These are phyloP conservation scores for Xylariaceae sp. DNA, from an alignment of 2,329 filamentous ascomycete species.

Conservation along the genomic window DNA sequence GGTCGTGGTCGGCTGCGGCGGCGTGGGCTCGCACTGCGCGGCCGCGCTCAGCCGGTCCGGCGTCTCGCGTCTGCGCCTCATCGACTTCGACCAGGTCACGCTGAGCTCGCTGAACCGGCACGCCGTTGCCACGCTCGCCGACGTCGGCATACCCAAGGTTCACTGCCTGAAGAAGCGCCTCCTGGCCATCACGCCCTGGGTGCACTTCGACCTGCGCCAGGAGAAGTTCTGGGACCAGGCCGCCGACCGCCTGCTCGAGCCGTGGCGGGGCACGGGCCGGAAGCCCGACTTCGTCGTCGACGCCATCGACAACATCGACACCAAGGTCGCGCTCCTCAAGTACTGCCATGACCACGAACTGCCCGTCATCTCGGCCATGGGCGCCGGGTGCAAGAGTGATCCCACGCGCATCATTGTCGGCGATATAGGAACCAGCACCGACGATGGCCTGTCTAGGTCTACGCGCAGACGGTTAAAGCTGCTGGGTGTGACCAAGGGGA, in stretches of 20 bases:
- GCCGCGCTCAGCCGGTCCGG: slow-evolving; percentile 84
- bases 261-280: slow-evolving; percentile 56
- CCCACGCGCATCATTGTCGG: slow-evolving; percentile 81
- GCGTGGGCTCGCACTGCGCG: slow-evolving; percentile 87
- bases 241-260: slow-evolving; percentile 61
- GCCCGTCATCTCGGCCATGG: slow-evolving; percentile 90
- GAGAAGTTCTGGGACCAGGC: slow-evolving; percentile 71
- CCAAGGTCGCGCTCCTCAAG: slow-evolving; percentile 83
- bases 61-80: slow-evolving; percentile 76
- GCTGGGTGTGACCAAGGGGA: slow-evolving; percentile 73
- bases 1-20: slow-evolving; percentile 86
- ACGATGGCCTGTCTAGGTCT: slow-evolving; percentile 81
- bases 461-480: slow-evolving; percentile 75
- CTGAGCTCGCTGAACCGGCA: slow-evolving; percentile 93
- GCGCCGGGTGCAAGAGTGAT: slow-evolving; percentile 87
- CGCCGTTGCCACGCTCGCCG: slow-evolving; percentile 85
- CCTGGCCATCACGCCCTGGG: slow-evolving; percentile 87
- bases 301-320: slow-evolving; percentile 97
- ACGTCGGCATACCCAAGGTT: slow-evolving; percentile 91
- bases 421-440: slow-evolving; percentile 81
- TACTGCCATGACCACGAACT: slow-evolving; percentile 77
- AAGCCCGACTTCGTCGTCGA: slow-evolving; percentile 87
- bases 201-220: slow-evolving; percentile 77
- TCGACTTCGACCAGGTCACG: slow-evolving; percentile 98
- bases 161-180: slow-evolving; percentile 73